Evolutionary conservation across 352 stramenopile species (phyloP).

Genomic region (Thraustochytrium striatum): DNA sequence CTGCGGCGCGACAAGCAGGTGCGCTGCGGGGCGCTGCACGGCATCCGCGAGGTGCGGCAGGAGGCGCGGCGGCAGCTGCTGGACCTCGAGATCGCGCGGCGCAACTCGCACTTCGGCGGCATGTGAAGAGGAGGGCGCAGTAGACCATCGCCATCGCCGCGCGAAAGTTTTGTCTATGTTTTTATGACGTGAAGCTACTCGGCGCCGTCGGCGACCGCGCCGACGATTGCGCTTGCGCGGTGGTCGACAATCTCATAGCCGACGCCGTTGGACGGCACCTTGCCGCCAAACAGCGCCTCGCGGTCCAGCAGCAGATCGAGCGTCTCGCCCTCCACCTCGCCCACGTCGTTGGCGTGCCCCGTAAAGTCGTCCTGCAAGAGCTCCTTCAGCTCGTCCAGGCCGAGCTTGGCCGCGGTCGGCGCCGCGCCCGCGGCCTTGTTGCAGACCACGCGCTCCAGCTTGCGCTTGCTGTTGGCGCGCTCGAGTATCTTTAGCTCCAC

Average conservation of each 20-base stretch:
- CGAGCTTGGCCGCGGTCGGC: conserved; percentile 10
- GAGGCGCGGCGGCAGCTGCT: not conserved
- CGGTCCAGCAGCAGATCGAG: conserved; percentile 19
- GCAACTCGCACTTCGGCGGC: not conserved
- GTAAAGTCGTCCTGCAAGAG: conserved; percentile 42
- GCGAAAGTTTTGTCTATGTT: no score
- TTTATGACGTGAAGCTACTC: no score
- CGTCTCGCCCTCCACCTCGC: conserved; percentile 25
- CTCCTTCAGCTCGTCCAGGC: conserved; percentile 32
- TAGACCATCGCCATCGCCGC: no score
- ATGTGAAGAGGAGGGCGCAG: no score
- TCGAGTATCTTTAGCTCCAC: conserved; percentile 90
- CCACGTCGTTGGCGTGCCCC: conserved; percentile 28
- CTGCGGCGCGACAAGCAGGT: no score
- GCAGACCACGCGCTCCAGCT: conserved; percentile 65
- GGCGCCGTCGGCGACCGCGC: no score
- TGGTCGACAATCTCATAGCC: conserved; percentile 48
- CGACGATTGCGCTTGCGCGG: conserved; percentile 29
- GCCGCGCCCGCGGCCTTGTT: conserved; percentile 37
- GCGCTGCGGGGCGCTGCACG: not conserved
- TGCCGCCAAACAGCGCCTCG: conserved; percentile 21
- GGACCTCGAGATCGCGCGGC: not conserved
- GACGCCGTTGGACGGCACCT: conserved; percentile 1
- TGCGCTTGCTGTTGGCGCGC: conserved; percentile 78
- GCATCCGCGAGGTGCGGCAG: not conserved